Percentiles rank a stretch among this genome's conserved stretches.
phyloP scores from a whole-genome alignment of 2,329 filamentous ascomycete species.

The Pseudogymnoascus sp. region DNA sequence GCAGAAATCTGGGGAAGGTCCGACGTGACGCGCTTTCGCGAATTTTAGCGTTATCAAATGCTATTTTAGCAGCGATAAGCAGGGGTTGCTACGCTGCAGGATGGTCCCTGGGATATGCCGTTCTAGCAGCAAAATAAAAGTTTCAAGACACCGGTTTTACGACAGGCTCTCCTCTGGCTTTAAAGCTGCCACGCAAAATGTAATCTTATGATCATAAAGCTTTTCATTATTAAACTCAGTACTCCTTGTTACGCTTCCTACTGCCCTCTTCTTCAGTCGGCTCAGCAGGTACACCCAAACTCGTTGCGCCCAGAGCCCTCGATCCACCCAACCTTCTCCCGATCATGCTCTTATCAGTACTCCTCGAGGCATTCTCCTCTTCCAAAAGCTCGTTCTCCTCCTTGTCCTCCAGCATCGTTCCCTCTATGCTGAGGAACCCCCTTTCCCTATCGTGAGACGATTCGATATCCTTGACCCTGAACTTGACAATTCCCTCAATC shows the following conservation, averaged over 20 bases:
- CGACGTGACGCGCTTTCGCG: conserved; percentile 2
- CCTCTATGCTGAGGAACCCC: conserved; percentile 77
- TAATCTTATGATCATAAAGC: neutral
- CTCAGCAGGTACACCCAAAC: conserved; percentile 22
- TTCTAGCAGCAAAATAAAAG: neutral
- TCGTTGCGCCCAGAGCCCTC: conserved; percentile 25
- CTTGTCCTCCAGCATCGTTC: conserved; percentile 67
- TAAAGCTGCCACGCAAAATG: neutral
- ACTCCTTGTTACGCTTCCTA: neutral
- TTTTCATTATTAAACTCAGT: conserved; percentile 6
- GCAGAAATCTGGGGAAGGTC: neutral
- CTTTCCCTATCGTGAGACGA: conserved; percentile 65
- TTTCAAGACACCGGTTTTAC: neutral
- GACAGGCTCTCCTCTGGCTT: neutral
- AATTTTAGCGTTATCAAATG: conserved; percentile 3
- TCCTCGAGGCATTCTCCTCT: conserved; percentile 38
- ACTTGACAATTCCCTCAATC: conserved; percentile 62
- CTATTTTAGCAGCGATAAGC: conserved; percentile 1
- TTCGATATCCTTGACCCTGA: conserved; percentile 79
- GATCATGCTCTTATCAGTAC: conserved; percentile 33
- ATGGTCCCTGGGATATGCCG: neutral
- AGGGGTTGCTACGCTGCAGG: neutral
- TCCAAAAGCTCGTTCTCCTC: conserved; percentile 54
- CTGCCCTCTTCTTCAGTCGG: neutral
- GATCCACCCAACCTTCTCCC: conserved; percentile 26